These are phyloP conservation scores for Mycocentrospora acerina DNA, from an alignment of 2,329 filamentous ascomycete species.

Conservation along the genomic window DNA sequence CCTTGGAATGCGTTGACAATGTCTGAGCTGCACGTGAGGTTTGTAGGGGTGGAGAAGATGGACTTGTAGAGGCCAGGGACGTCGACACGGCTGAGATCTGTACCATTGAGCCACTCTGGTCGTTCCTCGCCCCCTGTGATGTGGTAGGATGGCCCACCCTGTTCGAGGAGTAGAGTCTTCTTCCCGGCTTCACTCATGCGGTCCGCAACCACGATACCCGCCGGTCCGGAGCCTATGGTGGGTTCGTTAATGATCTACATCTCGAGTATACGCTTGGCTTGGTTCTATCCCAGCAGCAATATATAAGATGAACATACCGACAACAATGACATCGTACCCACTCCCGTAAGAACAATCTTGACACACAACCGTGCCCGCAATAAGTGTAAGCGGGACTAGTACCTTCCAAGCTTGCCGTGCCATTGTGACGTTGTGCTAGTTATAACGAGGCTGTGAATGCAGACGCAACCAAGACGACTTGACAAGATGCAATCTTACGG, in stretches of 20 bases:
- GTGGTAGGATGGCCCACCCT: conserved; percentile 54
- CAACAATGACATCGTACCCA: conserved; percentile 27
- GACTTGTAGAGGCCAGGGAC: conserved; percentile 55
- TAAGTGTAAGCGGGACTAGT: conserved; percentile 12
- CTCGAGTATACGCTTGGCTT: no score
- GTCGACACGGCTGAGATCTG: conserved; percentile 54
- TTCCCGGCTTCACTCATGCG: conserved; percentile 55
- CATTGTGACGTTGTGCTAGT: conserved; percentile 12
- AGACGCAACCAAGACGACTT: no score
- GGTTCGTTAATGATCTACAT: no score
- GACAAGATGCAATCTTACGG: no score
- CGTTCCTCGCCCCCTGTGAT: conserved; percentile 51
- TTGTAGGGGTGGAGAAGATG: conserved; percentile 48
- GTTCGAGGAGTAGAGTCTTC: conserved; percentile 55
- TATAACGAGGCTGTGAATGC: no score
- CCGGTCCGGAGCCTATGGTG: conserved; percentile 47
- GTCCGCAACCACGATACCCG: conserved; percentile 56
- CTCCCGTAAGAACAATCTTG: conserved; percentile 4
- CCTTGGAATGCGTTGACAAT: conserved; percentile 49
- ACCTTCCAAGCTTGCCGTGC: conserved; percentile 9
- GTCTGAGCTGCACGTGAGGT: conserved; percentile 46
- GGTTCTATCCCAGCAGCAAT: no score
- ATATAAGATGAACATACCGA: no score
- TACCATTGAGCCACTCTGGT: conserved; percentile 53
- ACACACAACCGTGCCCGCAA: conserved; percentile 6